Conservation (phyloP, 768 basidiomycete species). For the Rhizopogon sp. region DNA sequence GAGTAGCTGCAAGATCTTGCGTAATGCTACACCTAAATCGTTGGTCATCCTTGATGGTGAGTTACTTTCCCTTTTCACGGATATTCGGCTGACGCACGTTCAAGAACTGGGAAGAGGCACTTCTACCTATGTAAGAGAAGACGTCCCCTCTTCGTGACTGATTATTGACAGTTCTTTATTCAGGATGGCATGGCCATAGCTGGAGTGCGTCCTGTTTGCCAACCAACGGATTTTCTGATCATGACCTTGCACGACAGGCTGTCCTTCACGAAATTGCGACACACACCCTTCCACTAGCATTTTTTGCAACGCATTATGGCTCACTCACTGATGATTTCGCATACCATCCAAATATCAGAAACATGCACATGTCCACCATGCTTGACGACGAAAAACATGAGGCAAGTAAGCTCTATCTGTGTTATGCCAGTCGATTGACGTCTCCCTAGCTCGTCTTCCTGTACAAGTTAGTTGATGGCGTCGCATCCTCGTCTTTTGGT, state of each 20-base stretch:
- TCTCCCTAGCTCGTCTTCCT: conserved; percentile 75
- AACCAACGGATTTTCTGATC: conserved; percentile 3
- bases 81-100: neutral
- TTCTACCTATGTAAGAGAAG: conserved; percentile 71
- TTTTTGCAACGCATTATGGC: conserved; percentile 98
- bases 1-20: conserved; percentile 82
- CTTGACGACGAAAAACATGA: conserved; percentile 91
- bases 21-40: conserved; percentile 90
- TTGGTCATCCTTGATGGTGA: conserved; percentile 92
- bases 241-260: conserved; percentile 41
- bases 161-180: neutral
- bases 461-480: conserved; percentile 88
- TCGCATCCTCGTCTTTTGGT: conserved; percentile 86
- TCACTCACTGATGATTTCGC: conserved; percentile 91
- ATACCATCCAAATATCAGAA: conserved; percentile 88
- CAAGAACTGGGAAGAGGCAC: conserved; percentile 93
- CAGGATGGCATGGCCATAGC: conserved; percentile 99
- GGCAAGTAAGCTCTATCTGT: conserved; percentile 34
- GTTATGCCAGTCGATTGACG: neutral
- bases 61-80: conserved; percentile 17
- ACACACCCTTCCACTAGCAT: conserved; percentile 83
- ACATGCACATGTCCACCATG: conserved; percentile 94
- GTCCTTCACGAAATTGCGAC: conserved; percentile 94
- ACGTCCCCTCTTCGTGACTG: neutral
- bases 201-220: conserved; percentile 43